Evolutionary conservation across 1,284 basidiomycete species (phyloP), one percentile per base, ranked within the genome.

Genomic region (Trichosporon sp.): DNA sequence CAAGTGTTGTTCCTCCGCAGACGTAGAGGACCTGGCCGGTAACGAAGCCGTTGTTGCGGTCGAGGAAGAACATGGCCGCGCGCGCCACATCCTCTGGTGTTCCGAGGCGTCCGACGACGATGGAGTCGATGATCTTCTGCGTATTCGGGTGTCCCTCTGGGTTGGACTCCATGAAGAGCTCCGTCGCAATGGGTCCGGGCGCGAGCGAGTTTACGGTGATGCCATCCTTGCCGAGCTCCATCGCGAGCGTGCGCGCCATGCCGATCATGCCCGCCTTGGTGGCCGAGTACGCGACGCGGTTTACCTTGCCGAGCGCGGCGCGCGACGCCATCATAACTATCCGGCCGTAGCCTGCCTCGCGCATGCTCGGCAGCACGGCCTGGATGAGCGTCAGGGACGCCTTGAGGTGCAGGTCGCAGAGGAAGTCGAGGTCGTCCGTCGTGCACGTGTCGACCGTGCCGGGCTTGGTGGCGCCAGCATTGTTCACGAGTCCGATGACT

Each of bases 21-120:
- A 70, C 70, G 18, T 70, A 70, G 34, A 70, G 51, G 15, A 70
- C 70, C 38, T 70, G 70, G 9, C 70, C 70, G 3, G 70, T 70
- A 35, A 68, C 42, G 25, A 70, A 70, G 12, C 66, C 58, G 38
- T 68, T 70, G 7, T 8, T 18, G 60, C 58, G 29, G 25, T 68
- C 92, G 47, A 98, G 88, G 84, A 94, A 98, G 23, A 97, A 89
- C 65, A 92, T 83, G 0, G 92, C 91, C 5, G 95, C 93, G 62
- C 67, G 70, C 29, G 91, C 92, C 83, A 98, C 95, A 84, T 98
- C 95, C 53, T 85, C 85, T 0, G 95, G 93, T 42, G 87, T 84
- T 44, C 93, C 95, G 93, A 95, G 97, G 70, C 95, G 86, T n/a
- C 90, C 91, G 5, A 91, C 90, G 15, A 93, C 93, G 74, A 95